Base-by-base conservation (phyloP, 2,329 filamentous ascomycete genomes). In the Cucurbitaria berberidis region DNA sequence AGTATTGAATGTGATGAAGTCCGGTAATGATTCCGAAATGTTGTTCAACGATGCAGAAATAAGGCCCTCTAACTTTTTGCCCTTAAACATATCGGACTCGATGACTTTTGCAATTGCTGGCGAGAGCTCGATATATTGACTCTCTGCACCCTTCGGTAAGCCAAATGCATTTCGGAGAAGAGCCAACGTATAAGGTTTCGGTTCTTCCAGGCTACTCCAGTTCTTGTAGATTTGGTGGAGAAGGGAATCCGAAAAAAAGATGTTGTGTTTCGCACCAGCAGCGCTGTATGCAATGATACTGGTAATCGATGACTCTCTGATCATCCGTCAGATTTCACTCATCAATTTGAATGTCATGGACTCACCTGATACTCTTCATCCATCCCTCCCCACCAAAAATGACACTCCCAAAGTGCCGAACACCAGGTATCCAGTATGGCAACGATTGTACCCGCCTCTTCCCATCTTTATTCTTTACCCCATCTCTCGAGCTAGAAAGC, bases 341-440 rank as follows among this genome's bases (percentile, higher is more conserved):
- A 11, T 18, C 5, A 3, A 19, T 47, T 10, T 15, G 16, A 59
- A 16, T 44, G 45, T 5, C 10, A 26, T 16, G 18, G 29, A 53
- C 51, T 32, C 47, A 81, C 80, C 75, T 70, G 13, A 80, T 67
- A 45, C 70, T 72, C 34, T 71, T 70, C 54, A 83, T 65, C 59
- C 82, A 80, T 10, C 63, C 62, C 35, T 80, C 72, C 43, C 78
- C 77, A 35, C 79, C 67, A 63, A 79, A 75, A 18, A 78, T 69
- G 59, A 79, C 74, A 59, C 85, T 81, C 18, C 81, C 61, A 6
- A 80, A 76, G 74, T 88, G 83, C 34, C 84, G 82, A 8, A 87
- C 30, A 45, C 81, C 76, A 1, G 85, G 85, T 7, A 87, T 68
- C 82, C 83, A 88, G 69, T 87, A 87, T 24, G 84, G 83, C 19